Evolutionary conservation across 2,329 filamentous ascomycete species (phyloP).

Genomic region (Didymella sp.): DNA sequence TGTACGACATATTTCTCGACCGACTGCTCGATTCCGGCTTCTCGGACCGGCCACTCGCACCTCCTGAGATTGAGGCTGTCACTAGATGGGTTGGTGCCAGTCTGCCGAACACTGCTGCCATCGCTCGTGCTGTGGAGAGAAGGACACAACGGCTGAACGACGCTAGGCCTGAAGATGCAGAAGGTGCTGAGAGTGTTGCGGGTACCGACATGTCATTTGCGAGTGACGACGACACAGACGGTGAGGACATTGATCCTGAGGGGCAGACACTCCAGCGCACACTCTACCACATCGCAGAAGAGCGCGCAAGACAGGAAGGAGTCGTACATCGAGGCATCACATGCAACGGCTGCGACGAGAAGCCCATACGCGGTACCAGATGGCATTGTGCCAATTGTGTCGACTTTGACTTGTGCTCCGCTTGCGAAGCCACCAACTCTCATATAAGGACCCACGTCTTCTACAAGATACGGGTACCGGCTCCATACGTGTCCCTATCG

Average conservation of each 20-base stretch:
- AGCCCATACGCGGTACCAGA: conserved; percentile 88
- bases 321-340: conserved; percentile 92
- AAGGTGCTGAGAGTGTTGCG: conserved; percentile 41
- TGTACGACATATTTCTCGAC: conserved; percentile 44
- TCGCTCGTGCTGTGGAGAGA: conserved; percentile 33
- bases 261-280: conserved; percentile 85
- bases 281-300: conserved; percentile 90
- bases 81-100: conserved; percentile 26
- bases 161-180: conserved; percentile 14
- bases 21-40: conserved; percentile 35
- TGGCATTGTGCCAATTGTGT: conserved; percentile 96
- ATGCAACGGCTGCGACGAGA: conserved; percentile 86
- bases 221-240: conserved; percentile 50
- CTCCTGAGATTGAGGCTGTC: conserved; percentile 30
- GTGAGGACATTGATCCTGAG: conserved; percentile 51
- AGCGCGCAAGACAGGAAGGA: conserved; percentile 76
- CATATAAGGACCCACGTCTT: conserved; percentile 94
- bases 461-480: conserved; percentile 92
- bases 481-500: conserved; percentile 78
- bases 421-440: conserved; percentile 77
- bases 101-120: conserved; percentile 22
- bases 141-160: conserved; percentile 27
- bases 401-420: conserved; percentile 94
- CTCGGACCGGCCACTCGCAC: conserved; percentile 27
- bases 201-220: conserved; percentile 42